A percentile compares a stretch with the other conserved stretches of the same genome.
Evolutionary conservation across 768 basidiomycete species (phyloP).

Genomic region (Mycena albidolilacea): DNA sequence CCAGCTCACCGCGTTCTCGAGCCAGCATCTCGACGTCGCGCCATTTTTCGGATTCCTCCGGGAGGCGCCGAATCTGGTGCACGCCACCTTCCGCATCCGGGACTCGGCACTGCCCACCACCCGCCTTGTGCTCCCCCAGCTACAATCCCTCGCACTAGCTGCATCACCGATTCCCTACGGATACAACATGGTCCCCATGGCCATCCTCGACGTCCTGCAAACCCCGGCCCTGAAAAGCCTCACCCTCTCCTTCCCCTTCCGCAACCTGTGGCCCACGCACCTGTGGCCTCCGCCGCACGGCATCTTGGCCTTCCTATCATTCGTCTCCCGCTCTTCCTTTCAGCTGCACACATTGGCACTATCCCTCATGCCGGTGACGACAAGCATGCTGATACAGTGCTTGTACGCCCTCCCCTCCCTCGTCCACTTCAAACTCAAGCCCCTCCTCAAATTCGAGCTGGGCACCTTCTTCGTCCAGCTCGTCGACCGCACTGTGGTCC

Average conservation of each 20-base stretch:
- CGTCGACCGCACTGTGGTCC: neutral
- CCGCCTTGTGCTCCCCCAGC: neutral
- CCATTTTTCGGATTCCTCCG: conserved; percentile 1
- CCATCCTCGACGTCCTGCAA: neutral
- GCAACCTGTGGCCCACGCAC: neutral
- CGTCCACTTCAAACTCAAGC: neutral
- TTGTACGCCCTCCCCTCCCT: neutral
- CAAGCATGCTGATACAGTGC: neutral
- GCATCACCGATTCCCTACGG: too few species aligned
- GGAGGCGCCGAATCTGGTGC: neutral
- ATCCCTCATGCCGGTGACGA: neutral
- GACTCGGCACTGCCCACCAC: neutral
- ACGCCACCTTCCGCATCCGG: neutral
- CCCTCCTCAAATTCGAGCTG: neutral
- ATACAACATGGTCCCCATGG: neutral
- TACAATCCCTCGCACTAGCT: conserved; percentile 9
- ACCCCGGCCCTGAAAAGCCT: neutral
- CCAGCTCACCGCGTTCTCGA: conserved; percentile 5
- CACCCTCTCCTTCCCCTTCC: neutral
- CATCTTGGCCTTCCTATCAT: neutral
- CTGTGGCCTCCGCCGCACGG: neutral
- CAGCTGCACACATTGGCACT: neutral
- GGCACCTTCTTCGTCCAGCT: neutral
- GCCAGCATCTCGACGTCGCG: neutral
- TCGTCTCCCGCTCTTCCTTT: neutral